These are phyloP conservation scores for Apiotrichum veenhuisii DNA, from an alignment of 1,284 basidiomycete genomes.

Conservation along the genomic window DNA sequence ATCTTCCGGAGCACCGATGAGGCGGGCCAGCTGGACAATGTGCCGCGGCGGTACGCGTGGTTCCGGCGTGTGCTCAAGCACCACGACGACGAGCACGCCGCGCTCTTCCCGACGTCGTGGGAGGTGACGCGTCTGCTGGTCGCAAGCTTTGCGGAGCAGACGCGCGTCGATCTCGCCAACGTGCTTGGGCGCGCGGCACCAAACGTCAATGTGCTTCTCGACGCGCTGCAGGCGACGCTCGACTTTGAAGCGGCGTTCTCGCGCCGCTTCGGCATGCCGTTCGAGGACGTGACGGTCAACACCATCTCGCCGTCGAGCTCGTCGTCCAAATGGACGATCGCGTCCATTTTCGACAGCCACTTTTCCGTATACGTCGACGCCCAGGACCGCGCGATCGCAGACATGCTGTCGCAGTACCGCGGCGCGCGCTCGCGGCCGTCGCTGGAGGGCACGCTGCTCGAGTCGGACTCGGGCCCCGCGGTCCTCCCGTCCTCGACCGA, in stretches of 20 bases:
- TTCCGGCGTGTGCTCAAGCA: conserved; percentile 84
- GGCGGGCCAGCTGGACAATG: conserved; percentile 92
- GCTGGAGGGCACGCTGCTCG: conserved; percentile 58
- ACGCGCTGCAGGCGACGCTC: conserved; percentile 74
- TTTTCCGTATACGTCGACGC: conserved; percentile 92
- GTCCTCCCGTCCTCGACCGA: conserved; percentile 93
- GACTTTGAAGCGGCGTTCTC: conserved; percentile 79
- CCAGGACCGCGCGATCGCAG: conserved; percentile 68
- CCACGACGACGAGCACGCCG: conserved; percentile 80
- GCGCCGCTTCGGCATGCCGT: conserved; percentile 70
- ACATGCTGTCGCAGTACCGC: conserved; percentile 66
- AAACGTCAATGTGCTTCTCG: conserved; percentile 72
- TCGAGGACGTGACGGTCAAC: conserved; percentile 43
- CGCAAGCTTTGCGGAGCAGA: conserved; percentile 79
- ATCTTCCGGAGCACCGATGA: conserved; percentile 91
- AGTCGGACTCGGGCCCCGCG: conserved; percentile 57
- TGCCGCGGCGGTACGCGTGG: conserved; percentile 91
- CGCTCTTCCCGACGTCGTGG: conserved; percentile 79
- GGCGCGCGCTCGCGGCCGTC: conserved; percentile 64
- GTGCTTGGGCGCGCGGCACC: conserved; percentile 54
- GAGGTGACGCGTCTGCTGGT: conserved; percentile 73
- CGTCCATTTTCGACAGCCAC: conserved; percentile 84
- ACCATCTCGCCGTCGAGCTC: conserved; percentile 25
- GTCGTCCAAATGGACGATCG: conserved; percentile 59
- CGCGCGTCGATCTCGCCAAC: conserved; percentile 55